A percentile compares a stretch with the other conserved stretches of the same genome.
phyloP scores from a whole-genome alignment of 345 rosid species.

The Aegle marmelos region DNA sequence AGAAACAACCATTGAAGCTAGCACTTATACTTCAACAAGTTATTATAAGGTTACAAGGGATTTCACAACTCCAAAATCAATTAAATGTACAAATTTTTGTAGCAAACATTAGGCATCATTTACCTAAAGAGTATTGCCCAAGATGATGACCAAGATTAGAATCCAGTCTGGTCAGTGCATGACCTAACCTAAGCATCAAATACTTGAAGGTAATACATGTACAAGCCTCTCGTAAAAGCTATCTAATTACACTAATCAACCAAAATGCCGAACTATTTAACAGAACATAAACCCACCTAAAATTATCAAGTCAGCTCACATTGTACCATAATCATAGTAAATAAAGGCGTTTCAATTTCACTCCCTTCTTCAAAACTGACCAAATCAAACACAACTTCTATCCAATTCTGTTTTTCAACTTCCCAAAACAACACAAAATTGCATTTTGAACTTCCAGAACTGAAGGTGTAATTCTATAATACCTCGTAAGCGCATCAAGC shows the following conservation, averaged over 20 bases:
- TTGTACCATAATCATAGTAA: not conserved
- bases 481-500: conserved; percentile 82
- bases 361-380: not conserved
- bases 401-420: not conserved
- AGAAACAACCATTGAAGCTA: not conserved
- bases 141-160: not conserved
- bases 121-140: not conserved
- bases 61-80: not conserved
- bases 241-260: no score
- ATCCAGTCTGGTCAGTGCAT: not conserved
- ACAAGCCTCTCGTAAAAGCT: no score
- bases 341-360: not conserved
- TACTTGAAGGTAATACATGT: not conserved
- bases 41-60: not conserved
- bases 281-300: not conserved
- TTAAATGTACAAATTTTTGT: not conserved
- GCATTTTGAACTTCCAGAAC: not conserved
- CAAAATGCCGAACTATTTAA: not conserved
- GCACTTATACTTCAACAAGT: not conserved
- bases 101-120: not conserved
- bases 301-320: not conserved
- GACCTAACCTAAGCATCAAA: not conserved
- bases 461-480: not conserved
- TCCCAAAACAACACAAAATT: not conserved
- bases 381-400: not conserved